Evolutionary conservation across 176 grass and related monocot genomes (phyloP).

Genomic region (Oryza coarctata): DNA sequence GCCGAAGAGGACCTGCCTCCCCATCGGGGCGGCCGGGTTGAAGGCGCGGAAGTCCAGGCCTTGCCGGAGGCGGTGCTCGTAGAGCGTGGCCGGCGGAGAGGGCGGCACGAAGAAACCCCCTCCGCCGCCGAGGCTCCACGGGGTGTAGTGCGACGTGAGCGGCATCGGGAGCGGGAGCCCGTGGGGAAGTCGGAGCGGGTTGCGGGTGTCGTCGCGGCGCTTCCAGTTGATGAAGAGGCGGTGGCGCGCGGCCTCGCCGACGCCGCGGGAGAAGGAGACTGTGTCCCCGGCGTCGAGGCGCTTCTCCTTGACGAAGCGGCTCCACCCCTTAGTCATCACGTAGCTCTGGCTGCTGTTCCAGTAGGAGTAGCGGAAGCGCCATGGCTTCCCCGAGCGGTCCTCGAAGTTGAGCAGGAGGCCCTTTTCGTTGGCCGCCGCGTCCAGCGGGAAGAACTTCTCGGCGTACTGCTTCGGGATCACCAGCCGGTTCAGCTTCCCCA

Average conservation of each 20-base stretch:
- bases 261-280: conserved; percentile 85
- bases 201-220: conserved; percentile 53
- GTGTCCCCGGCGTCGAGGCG: conserved; percentile 86
- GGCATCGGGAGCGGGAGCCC: conserved; percentile 39
- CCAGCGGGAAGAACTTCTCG: conserved; percentile 92
- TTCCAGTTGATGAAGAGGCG: conserved; percentile 95
- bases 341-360: conserved; percentile 99
- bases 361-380: conserved; percentile 99
- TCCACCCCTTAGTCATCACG: conserved; percentile 99
- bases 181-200: conserved; percentile 43
- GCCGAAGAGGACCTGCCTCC: conserved; percentile 45
- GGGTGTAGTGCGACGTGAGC: conserved; percentile 26
- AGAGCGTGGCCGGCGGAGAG: conserved; percentile 65
- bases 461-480: conserved; percentile 99
- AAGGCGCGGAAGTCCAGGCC: conserved; percentile 45
- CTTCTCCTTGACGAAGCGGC: conserved; percentile 99
- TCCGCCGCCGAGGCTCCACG: conserved; percentile 43
- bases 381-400: conserved; percentile 87
- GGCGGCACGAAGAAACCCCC: conserved; percentile 59
- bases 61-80: conserved; percentile 73
- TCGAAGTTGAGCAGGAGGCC: conserved; percentile 85
- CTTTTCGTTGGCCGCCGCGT: conserved; percentile 72
- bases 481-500: conserved; percentile 95
- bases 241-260: conserved; percentile 51
- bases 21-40: conserved; percentile 7